These are phyloP conservation scores for Neoascochyta sp. DNA, from an alignment of 2,329 filamentous ascomycete genomes.

Conservation along the genomic window DNA sequence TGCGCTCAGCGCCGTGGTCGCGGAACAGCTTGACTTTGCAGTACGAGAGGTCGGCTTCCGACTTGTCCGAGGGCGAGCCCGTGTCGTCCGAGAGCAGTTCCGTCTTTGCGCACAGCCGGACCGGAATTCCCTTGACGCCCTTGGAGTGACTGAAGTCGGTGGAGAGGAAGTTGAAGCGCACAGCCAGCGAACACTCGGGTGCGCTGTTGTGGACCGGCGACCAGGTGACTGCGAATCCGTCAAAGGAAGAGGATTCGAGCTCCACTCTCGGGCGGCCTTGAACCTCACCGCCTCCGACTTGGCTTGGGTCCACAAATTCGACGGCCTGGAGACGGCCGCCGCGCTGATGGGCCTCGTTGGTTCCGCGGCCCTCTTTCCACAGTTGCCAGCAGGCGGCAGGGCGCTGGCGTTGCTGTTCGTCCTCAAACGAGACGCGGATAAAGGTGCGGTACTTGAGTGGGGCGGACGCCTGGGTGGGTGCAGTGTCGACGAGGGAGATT, in stretches of 20 bases:
- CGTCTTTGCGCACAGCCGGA: conserved; percentile 88
- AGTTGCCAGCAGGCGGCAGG: conserved; percentile 82
- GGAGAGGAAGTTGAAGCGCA: conserved; percentile 96
- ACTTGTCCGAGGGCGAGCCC: conserved; percentile 43
- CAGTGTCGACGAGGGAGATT: conserved; percentile 76
- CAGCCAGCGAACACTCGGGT: conserved; percentile 78
- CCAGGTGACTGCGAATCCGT: conserved; percentile 91
- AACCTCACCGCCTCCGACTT: conserved; percentile 52
- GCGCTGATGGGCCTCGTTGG: conserved; percentile 88
- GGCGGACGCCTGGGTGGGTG: conserved; percentile 53
- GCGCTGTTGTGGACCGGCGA: conserved; percentile 63
- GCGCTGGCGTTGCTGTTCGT: conserved; percentile 84
- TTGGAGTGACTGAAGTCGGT: conserved; percentile 99
- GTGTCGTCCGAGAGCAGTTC: conserved; percentile 58
- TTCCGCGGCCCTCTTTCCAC: conserved; percentile 96
- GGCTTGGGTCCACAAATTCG: conserved; percentile 74
- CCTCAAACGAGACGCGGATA: conserved; percentile 94
- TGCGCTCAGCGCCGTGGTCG: conserved; percentile 91
- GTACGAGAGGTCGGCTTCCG: conserved; percentile 71
- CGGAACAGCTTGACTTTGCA: conserved; percentile 97
- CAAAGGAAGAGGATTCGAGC: conserved; percentile 68
- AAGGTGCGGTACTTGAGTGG: conserved; percentile 80
- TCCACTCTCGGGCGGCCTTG: conserved; percentile 47
- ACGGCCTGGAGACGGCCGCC: conserved; percentile 91
- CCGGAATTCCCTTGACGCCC: conserved; percentile 94